Evolutionary conservation across 1,284 basidiomycete genomes (phyloP).

Genomic region (Pascua sp.): DNA sequence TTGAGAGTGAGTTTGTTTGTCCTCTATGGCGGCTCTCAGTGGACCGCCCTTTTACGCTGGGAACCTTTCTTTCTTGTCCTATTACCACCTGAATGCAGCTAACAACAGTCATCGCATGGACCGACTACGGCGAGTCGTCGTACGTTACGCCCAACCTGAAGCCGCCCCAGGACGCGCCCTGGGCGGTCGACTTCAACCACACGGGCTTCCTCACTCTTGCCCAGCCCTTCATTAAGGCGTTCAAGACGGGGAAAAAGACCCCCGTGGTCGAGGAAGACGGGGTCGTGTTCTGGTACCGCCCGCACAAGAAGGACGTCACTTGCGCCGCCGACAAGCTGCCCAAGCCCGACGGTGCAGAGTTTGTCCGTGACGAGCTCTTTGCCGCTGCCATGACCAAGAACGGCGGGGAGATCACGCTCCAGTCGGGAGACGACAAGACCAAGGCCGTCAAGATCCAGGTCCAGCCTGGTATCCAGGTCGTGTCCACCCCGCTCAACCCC

Average conservation of each 20-base stretch:
- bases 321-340: conserved; percentile 45
- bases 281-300: conserved; percentile 48
- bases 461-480: conserved; percentile 32
- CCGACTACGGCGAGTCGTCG: conserved; percentile 50
- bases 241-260: conserved; percentile 32
- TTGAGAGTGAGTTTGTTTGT: conserved; percentile 28
- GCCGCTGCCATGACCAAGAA: conserved; percentile 38
- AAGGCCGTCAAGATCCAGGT: conserved; percentile 27
- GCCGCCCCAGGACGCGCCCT: conserved; percentile 42
- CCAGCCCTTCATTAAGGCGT: conserved; percentile 47
- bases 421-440: conserved; percentile 31
- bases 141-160: conserved; percentile 42
- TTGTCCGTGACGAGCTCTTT: conserved; percentile 41
- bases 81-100: no score
- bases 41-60: no score
- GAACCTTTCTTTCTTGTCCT: no score
- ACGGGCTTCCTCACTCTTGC: conserved; percentile 45
- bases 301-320: conserved; percentile 39
- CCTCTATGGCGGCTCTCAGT: no score
- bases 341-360: conserved; percentile 11
- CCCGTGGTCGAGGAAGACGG: conserved; percentile 40
- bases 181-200: conserved; percentile 44
- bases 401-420: conserved; percentile 42
- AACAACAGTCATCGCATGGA: conserved; percentile 43
- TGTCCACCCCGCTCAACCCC: conserved; percentile 3